Conservation (phyloP, 1,139 yeast species). For the Candida smagusa region DNA sequence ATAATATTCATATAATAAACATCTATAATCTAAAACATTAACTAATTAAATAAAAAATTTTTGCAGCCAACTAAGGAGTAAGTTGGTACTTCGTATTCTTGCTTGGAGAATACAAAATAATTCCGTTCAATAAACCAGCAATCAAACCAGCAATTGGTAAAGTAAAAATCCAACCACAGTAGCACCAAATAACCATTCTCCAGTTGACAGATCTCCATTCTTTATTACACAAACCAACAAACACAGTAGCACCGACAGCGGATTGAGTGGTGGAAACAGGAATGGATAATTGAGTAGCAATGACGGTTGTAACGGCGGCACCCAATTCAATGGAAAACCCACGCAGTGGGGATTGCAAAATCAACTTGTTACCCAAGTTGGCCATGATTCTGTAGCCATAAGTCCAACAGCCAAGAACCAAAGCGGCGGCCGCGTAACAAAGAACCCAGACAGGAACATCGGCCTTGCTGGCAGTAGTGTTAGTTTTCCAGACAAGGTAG, state of each 20-base stretch:
- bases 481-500: constrained; percentile 59
- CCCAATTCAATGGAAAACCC: constrained; percentile 81
- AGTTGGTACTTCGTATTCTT: constrained; percentile 35
- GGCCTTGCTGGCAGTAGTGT: constrained; percentile 45
- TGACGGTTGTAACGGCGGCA: constrained; percentile 71
- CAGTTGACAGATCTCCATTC: constrained; percentile 67
- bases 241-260: constrained; percentile 78
- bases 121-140: constrained; percentile 65
- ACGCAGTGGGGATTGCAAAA: constrained; percentile 75
- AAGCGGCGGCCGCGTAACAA: constrained; percentile 64
- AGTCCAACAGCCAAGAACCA: constrained; percentile 71
- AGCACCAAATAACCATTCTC: constrained; percentile 75
- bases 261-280: constrained; percentile 79
- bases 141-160: constrained; percentile 72
- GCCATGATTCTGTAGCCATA: constrained; percentile 71
- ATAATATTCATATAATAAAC: too few relatives aligned
- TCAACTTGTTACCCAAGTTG: constrained; percentile 71
- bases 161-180: constrained; percentile 70
- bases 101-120: constrained; percentile 65
- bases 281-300: constrained; percentile 70
- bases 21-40: too few relatives aligned
- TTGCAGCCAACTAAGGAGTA: not conserved
- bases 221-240: constrained; percentile 70
- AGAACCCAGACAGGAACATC: constrained; percentile 73
- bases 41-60: not conserved